Evolutionary conservation across 177 flowering plant species (phyloP), one percentile per base, ranked within the genome.

Genomic region (Tripterygium wilfordii): DNA sequence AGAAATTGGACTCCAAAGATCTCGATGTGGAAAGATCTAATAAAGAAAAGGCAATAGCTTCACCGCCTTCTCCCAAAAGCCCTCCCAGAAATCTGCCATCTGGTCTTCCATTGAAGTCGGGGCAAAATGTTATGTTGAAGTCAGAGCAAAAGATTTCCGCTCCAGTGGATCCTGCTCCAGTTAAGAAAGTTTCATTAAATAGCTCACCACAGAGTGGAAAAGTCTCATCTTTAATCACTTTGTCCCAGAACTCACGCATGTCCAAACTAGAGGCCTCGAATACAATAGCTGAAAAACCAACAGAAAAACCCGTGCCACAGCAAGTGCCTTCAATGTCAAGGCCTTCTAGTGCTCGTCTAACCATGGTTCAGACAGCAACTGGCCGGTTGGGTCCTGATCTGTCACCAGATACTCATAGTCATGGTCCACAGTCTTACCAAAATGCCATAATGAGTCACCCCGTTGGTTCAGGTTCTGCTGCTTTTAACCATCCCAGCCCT

Each of bases 321-420:
- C 70, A 60, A 54, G 55, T 57, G 17, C 46, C 78, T 45, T 32
- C 49, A 9, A 42, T 78, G 77, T 75, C 96, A 36, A 78, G 99
- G 74, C 96, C 99, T 16, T 85, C 80, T 15, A 87, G 85, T 70
- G 85, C 96, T 45, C 94, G 94, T 33, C 44, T 88, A 28, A 57
- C 94, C 10, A 48, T 63, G 57, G 80, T 66, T 64, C 91, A 79
- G 54, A 61, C 79, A 26, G 96, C 90, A 40, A 68, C 85, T 54
- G 88, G 95, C 19, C 67, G 82, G 38, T 50, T 80, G 42, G 80
- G 80, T 56, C 82, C 77, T 36, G 86, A 83, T 18, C 59, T 76
- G 9, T 58, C 76, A 17, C 38, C 76, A 5, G 51, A 68, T 47
- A 51, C 64, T 19, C 72, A 60, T 31, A 63, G 69, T 51, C 64